Percentiles rank a stretch among this genome's conserved stretches.
Evolutionary conservation across 2,329 filamentous ascomycete species (phyloP).

Genomic region (Ceratocystis variospora): DNA sequence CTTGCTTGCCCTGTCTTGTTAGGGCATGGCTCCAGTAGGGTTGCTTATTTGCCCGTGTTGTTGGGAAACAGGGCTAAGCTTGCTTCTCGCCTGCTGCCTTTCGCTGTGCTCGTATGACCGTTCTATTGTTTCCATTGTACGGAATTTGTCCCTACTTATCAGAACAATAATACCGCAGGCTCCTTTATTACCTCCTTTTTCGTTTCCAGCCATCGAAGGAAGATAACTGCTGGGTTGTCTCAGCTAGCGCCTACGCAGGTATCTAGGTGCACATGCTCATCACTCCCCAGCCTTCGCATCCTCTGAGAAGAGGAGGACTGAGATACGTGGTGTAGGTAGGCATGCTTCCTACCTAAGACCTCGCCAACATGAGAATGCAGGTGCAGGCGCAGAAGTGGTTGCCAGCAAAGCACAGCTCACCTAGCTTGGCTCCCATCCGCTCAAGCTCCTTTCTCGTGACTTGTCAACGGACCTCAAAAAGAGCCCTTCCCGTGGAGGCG

Average conservation of each 20-base stretch:
- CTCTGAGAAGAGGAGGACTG: neutral
- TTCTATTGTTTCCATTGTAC: neutral
- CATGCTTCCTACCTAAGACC: neutral
- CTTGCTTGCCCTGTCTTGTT: too few species aligned
- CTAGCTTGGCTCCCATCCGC: neutral
- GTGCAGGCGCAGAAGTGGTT: neutral
- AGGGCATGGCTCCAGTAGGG: neutral
- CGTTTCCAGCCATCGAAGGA: too few species aligned
- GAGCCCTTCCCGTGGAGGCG: neutral
- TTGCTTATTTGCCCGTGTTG: neutral
- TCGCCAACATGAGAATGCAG: neutral
- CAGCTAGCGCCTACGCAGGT: neutral
- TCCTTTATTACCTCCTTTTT: neutral
- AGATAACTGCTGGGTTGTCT: neutral
- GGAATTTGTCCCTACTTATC: too few species aligned
- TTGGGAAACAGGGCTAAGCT: neutral
- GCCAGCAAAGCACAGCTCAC: constrained; percentile 2
- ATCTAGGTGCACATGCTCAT: neutral
- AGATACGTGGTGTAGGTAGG: neutral
- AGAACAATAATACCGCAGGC: neutral
- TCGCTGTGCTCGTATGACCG: neutral
- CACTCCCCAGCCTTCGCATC: neutral
- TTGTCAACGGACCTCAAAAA: neutral
- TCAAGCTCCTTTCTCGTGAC: neutral
- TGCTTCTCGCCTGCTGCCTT: neutral